Conservation (phyloP, 306 rosid species). For the Myrica gale region DNA sequence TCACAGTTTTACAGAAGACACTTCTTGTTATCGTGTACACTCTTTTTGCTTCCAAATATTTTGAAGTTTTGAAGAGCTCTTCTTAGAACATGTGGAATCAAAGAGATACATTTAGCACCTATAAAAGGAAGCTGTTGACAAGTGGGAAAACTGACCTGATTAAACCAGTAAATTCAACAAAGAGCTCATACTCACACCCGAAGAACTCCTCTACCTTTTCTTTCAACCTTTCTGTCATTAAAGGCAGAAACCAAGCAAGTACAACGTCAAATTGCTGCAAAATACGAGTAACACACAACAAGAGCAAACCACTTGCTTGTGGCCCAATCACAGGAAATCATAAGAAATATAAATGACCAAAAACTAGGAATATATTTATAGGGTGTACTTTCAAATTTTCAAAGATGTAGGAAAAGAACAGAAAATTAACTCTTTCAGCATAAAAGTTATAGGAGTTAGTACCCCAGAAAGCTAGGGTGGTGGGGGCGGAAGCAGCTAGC, state of each 20-base stretch:
- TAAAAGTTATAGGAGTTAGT: background rate
- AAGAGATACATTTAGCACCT: background rate
- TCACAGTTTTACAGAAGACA: background rate
- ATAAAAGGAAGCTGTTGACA: background rate
- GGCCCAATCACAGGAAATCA: background rate
- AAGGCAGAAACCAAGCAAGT: conserved; percentile 1
- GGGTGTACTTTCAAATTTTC: background rate
- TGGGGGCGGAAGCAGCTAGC: background rate
- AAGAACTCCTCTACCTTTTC: conserved; percentile 85
- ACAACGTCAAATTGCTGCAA: background rate
- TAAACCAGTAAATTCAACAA: conserved; percentile 86
- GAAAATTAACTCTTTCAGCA: background rate
- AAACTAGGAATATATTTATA: background rate
- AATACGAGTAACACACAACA: background rate
- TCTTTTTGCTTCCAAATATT: background rate
- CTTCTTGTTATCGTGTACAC: background rate
- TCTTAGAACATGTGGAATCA: background rate
- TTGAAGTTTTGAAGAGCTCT: background rate
- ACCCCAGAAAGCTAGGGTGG: background rate
- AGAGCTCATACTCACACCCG: conserved; percentile 73
- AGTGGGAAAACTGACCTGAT: conserved; percentile 54
- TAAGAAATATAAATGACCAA: background rate
- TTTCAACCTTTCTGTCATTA: conserved; percentile 73
- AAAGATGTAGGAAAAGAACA: background rate
- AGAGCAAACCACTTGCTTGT: background rate